Conservation (phyloP, 2,329 filamentous ascomycete genomes). For the Coccinonectria pachysandricola region DNA sequence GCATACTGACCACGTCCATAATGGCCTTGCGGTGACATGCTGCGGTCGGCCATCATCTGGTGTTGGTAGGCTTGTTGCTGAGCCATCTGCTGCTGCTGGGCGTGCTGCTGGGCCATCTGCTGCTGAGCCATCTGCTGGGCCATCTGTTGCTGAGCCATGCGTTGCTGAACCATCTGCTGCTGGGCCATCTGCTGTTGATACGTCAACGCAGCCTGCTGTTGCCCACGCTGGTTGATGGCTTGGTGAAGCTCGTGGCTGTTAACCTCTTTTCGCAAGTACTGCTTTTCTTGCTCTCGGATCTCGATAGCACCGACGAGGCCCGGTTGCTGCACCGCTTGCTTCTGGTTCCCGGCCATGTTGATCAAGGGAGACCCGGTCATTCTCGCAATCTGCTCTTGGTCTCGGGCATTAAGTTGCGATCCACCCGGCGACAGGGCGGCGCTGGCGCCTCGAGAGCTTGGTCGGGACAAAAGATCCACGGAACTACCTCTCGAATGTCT, state of each 20-base stretch:
- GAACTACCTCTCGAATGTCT: constrained; percentile 34
- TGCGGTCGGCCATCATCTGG: constrained; percentile 16
- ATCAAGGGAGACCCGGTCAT: constrained; percentile 70
- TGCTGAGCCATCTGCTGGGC: constrained; percentile 18
- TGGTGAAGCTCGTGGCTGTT: constrained; percentile 27
- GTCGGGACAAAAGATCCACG: constrained; percentile 36
- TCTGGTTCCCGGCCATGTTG: constrained; percentile 47
- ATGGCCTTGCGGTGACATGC: constrained; percentile 15
- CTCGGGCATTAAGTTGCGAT: constrained; percentile 63
- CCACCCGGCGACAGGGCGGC: constrained; percentile 38
- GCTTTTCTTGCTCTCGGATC: constrained; percentile 66
- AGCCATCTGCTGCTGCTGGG: constrained; percentile 13
- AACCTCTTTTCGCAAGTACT: constrained; percentile 57
- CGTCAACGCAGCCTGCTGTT: constrained; percentile 37
- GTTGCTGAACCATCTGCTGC: constrained; percentile 16
- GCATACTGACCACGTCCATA: constrained; percentile 12
- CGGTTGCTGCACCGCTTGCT: constrained; percentile 38
- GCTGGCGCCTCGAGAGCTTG: constrained; percentile 49
- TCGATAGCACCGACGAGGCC: constrained; percentile 73
- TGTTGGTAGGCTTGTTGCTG: constrained; percentile 18
- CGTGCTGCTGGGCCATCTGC: constrained; percentile 11
- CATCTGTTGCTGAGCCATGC: constrained; percentile 26
- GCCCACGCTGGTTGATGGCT: constrained; percentile 12
- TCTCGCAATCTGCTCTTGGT: constrained; percentile 81
- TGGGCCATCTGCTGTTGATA: constrained; percentile 20